Evolutionary conservation across 495 filamentous ascomycete genomes (phyloP).

Genomic region (Trichoderma reesei): DNA sequence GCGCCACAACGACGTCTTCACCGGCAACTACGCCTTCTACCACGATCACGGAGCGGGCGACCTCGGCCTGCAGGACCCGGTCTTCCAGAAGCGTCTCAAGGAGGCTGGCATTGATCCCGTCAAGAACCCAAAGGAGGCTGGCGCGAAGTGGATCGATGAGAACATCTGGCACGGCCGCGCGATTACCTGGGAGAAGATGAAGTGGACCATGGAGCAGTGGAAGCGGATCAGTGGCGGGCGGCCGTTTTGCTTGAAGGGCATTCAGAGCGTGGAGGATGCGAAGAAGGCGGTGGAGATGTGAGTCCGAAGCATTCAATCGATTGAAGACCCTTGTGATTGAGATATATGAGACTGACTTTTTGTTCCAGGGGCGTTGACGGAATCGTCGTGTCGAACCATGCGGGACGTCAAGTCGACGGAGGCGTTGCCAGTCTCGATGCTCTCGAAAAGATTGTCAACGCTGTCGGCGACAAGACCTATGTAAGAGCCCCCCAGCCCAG

Average conservation of each 20-base stretch:
- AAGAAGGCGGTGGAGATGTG: conserved; percentile 39
- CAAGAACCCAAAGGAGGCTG: conserved; percentile 37
- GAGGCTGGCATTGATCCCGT: conserved; percentile 34
- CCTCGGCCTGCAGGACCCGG: conserved; percentile 48
- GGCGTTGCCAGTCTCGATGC: conserved; percentile 53
- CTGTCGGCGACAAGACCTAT: conserved; percentile 19
- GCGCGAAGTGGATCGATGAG: conserved; percentile 49
- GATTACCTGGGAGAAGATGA: conserved; percentile 48
- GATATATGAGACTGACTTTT: background rate
- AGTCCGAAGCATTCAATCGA: no score
- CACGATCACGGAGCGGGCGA: conserved; percentile 29
- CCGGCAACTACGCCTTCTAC: conserved; percentile 56
- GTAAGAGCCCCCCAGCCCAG: no score
- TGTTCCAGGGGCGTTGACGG: background rate
- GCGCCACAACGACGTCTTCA: conserved; percentile 51
- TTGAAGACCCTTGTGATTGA: no score
- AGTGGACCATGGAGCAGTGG: conserved; percentile 46
- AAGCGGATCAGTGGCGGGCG: conserved; percentile 40
- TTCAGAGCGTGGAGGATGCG: conserved; percentile 46
- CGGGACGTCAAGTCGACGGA: conserved; percentile 54
- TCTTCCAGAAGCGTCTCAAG: conserved; percentile 42
- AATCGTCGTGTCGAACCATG: conserved; percentile 25
- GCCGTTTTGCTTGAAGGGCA: conserved; percentile 50
- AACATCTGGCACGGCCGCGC: conserved; percentile 55
- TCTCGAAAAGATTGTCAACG: conserved; percentile 51